A percentile compares a stretch with the other conserved stretches of the same genome.
Evolutionary conservation across 2,329 filamentous ascomycete genomes (phyloP).

Genomic region (Colletotrichum limetticola): DNA sequence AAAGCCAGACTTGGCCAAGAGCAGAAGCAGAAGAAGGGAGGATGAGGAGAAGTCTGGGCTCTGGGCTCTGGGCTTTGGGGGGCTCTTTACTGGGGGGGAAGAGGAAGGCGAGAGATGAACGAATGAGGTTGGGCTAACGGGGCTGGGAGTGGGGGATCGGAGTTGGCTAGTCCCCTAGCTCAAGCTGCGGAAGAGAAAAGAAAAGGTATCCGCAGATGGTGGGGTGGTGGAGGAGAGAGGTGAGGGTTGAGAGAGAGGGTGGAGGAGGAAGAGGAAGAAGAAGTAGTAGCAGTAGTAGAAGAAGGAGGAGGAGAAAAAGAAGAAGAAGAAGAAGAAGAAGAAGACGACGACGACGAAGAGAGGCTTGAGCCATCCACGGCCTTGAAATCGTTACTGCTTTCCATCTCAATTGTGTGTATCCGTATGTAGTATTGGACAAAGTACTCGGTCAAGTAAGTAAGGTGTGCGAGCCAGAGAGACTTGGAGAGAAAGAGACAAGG

Average conservation of each 20-base stretch:
- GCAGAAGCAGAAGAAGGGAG: neutral
- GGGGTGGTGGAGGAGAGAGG: neutral
- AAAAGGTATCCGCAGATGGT: neutral
- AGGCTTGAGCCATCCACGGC: neutral
- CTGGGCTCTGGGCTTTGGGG: too few relatives aligned
- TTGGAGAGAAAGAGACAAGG: neutral
- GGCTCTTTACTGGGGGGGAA: too few relatives aligned
- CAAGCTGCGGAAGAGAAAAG: neutral
- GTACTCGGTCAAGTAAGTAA: neutral
- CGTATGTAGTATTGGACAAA: neutral
- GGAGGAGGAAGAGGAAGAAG: neutral
- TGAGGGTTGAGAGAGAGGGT: too few relatives aligned
- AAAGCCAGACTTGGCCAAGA: neutral
- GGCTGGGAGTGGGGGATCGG: slow-evolving; percentile 1
- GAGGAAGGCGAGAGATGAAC: neutral
- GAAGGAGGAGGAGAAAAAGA: neutral
- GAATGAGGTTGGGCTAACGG: neutral
- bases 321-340: neutral
- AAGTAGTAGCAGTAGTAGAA: neutral
- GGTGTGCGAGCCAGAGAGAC: neutral
- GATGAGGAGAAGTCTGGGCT: neutral
- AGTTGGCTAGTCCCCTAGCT: neutral
- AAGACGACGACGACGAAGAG: neutral
- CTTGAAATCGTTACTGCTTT: neutral
- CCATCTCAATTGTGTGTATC: neutral